Percentiles rank a stretch among this genome's conserved stretches.
phyloP scores from a whole-genome alignment of 75 land plant species.

The Pinus taeda region DNA sequence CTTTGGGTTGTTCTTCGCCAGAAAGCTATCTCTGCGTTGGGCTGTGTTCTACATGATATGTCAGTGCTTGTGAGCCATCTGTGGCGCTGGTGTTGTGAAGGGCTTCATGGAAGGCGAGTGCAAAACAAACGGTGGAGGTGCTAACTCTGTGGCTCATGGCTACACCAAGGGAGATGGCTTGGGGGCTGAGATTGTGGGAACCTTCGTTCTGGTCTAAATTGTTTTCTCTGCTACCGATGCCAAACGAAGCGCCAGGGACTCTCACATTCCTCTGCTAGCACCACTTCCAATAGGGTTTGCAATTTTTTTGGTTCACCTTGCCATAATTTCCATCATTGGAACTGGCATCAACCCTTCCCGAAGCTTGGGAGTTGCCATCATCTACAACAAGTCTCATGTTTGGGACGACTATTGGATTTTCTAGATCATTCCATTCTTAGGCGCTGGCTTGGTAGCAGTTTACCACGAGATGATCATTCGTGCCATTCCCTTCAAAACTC shows the following conservation, averaged over 20 bases:
- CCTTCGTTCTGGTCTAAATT: conserved; percentile 40
- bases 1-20: conserved; percentile 33
- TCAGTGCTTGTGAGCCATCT: conserved; percentile 40
- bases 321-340: no score
- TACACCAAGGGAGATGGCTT: conserved; percentile 46
- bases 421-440: conserved; percentile 73
- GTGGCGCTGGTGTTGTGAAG: conserved; percentile 39
- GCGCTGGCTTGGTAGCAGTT: conserved; percentile 57
- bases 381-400: conserved; percentile 21
- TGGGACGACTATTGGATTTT: conserved; percentile 50
- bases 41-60: conserved; percentile 28
- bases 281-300: no score
- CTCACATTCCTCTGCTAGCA: no score
- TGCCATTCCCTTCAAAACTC: conserved; percentile 63
- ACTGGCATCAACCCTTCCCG: no score
- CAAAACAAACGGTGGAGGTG: conserved; percentile 28
- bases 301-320: no score
- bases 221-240: conserved; percentile 37
- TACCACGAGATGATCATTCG: conserved; percentile 64
- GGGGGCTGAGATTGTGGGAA: conserved; percentile 46
- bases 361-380: conserved; percentile 30
- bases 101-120: conserved; percentile 29
- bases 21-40: conserved; percentile 37
- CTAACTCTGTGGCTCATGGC: conserved; percentile 33
- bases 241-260: no score